These are phyloP conservation scores for Mycena chlorophos DNA, from an alignment of 768 basidiomycete species.

Conservation along the genomic window DNA sequence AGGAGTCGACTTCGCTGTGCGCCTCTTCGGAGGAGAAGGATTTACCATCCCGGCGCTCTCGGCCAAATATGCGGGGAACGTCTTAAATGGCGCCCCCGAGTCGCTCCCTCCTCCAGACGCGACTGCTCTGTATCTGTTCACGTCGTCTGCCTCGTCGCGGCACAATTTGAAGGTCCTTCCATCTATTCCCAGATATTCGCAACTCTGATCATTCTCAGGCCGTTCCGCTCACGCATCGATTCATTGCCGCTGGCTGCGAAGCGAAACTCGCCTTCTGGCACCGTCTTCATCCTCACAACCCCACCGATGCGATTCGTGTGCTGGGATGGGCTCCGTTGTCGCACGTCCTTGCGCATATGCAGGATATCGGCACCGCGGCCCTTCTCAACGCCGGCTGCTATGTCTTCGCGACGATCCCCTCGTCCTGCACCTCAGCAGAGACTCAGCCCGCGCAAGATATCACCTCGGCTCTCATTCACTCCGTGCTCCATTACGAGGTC, in stretches of 20 bases:
- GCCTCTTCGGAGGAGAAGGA: not conserved
- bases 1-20: not conserved
- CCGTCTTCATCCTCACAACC: not conserved
- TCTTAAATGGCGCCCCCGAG: not conserved
- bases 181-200: not conserved
- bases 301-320: constrained; percentile 11
- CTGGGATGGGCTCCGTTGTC: constrained; percentile 22
- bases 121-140: constrained; percentile 15
- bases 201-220: not conserved
- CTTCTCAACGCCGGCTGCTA: constrained; percentile 19
- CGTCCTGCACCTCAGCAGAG: constrained; percentile 2
- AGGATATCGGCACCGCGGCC: constrained; percentile 16
- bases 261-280: constrained; percentile 19
- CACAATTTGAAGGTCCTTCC: constrained; percentile 8
- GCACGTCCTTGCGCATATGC: constrained; percentile 17
- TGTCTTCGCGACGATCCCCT: constrained; percentile 16
- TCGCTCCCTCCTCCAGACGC: not conserved
- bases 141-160: constrained; percentile 6
- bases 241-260: constrained; percentile 4
- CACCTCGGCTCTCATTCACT: not conserved
- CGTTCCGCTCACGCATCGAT: constrained; percentile 12
- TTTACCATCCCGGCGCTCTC: constrained; percentile 13
- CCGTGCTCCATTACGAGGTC: constrained; percentile 7
- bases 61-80: not conserved
- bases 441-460: constrained; percentile 1